These are phyloP conservation scores for Neurospora sp. DNA, from an alignment of 495 filamentous ascomycete genomes.

Conservation along the genomic window DNA sequence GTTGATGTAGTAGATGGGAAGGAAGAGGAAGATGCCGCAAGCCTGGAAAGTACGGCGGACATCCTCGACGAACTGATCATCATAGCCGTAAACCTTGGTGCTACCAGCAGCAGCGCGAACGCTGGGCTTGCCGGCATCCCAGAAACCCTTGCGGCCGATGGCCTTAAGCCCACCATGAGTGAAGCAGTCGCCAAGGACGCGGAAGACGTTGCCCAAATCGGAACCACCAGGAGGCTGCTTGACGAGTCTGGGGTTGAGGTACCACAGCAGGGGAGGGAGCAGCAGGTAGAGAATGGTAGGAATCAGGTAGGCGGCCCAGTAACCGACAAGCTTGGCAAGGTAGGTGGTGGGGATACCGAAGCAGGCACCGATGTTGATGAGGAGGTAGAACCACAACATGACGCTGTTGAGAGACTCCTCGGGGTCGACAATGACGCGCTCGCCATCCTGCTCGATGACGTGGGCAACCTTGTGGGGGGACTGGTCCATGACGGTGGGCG, in stretches of 20 bases:
- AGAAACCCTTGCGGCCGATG: conserved; percentile 47
- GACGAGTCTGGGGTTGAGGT: conserved; percentile 36
- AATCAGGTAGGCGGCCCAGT: conserved; percentile 64
- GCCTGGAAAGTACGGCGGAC: conserved; percentile 41
- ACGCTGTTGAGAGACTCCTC: conserved; percentile 64
- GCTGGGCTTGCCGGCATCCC: conserved; percentile 48
- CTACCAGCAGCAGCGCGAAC: conserved; percentile 38
- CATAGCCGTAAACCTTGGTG: conserved; percentile 26
- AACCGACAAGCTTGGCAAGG: conserved; percentile 43
- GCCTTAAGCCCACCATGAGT: conserved; percentile 37
- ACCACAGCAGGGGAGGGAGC: conserved; percentile 40
- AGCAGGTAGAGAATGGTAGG: conserved; percentile 48
- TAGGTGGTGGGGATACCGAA: conserved; percentile 39
- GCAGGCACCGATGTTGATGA: conserved; percentile 68
- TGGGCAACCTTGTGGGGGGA: conserved; percentile 43
- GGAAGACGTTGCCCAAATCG: conserved; percentile 43
- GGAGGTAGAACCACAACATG: conserved; percentile 52
- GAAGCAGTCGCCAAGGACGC: conserved; percentile 39
- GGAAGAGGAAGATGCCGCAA: conserved; percentile 45
- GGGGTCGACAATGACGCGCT: conserved; percentile 67
- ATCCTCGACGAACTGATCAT: conserved; percentile 43
- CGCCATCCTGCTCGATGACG: conserved; percentile 55
- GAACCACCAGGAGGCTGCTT: conserved; percentile 42
- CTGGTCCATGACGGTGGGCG: conserved; percentile 65
- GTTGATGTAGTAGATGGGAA: conserved; percentile 53